These are phyloP conservation scores for Phytopythium ostracodes DNA, from an alignment of 352 stramenopile genomes.

Conservation along the genomic window DNA sequence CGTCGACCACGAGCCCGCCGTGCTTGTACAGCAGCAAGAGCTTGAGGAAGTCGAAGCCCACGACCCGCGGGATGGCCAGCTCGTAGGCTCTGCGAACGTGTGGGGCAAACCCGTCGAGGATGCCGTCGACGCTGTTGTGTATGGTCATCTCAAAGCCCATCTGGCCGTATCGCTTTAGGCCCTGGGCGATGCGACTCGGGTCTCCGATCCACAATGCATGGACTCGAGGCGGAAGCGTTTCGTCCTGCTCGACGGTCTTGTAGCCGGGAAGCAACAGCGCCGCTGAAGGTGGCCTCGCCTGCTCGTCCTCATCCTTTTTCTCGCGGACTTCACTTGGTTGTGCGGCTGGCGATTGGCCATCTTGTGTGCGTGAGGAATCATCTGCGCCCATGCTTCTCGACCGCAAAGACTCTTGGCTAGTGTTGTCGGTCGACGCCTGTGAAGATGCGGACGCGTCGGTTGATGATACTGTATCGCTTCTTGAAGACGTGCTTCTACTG, in stretches of 20 bases:
- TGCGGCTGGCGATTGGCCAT: too few relatives aligned
- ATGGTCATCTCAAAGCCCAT: slow-evolving; percentile 13
- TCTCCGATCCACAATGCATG: slow-evolving; percentile 17
- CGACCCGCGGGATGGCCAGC: slow-evolving; percentile 6
- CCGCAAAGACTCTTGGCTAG: too few relatives aligned
- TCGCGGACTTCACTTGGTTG: background rate
- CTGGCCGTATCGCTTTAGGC: background rate
- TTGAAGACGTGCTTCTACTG: background rate
- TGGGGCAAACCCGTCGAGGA: slow-evolving; percentile 12
- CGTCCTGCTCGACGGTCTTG: background rate
- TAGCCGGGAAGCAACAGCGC: background rate
- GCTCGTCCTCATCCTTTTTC: background rate
- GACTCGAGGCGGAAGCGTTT: background rate
- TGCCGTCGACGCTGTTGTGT: slow-evolving; percentile 6
- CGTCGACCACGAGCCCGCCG: slow-evolving; percentile 11
- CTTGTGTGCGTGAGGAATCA: too few relatives aligned
- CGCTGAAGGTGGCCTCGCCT: background rate
- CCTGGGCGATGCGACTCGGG: background rate
- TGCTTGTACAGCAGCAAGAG: slow-evolving; percentile 18
- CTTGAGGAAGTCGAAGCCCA: slow-evolving; percentile 17
- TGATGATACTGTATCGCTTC: background rate
- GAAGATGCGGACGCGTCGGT: background rate
- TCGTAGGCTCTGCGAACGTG: slow-evolving; percentile 5
- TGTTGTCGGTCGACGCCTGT: too few relatives aligned
- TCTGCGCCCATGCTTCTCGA: too few relatives aligned